These are phyloP conservation scores for Iris macrosiphon DNA, from an alignment of 106 monocot genomes.

Conservation along the genomic window DNA sequence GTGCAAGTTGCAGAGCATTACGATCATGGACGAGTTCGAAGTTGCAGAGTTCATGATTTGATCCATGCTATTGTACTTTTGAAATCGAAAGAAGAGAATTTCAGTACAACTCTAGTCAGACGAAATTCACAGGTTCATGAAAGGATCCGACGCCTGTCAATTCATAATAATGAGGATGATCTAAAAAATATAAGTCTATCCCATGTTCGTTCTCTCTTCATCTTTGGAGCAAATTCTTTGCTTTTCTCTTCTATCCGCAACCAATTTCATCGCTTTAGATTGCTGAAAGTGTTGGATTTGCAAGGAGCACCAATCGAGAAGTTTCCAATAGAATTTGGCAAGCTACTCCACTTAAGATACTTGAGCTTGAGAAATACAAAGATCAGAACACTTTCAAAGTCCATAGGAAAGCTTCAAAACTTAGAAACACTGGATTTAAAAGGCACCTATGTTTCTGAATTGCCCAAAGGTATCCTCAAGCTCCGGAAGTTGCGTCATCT, in stretches of 20 bases:
- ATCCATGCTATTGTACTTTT: not conserved
- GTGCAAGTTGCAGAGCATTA: conserved; percentile 13
- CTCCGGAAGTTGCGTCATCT: too few relatives aligned
- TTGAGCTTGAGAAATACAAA: conserved; percentile 26
- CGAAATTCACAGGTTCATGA: not conserved
- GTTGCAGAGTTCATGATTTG: not conserved
- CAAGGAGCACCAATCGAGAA: conserved; percentile 17
- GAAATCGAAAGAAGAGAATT: not conserved
- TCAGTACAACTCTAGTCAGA: not conserved
- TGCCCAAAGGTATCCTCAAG: too few relatives aligned
- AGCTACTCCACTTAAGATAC: conserved; percentile 20
- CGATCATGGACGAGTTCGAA: not conserved
- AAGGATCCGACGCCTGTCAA: not conserved
- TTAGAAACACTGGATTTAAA: conserved; percentile 27
- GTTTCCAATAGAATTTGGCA: conserved; percentile 18
- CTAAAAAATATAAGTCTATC: conserved; percentile 1
- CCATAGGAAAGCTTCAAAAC: conserved; percentile 18
- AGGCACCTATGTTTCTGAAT: conserved; percentile 25
- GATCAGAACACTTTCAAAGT: conserved; percentile 11
- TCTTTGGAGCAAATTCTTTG: conserved; percentile 8
- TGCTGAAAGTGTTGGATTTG: conserved; percentile 24
- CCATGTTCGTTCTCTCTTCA: conserved; percentile 17
- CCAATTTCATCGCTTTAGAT: conserved; percentile 6
- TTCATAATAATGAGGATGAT: not conserved
- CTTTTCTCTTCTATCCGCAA: not conserved